phyloP scores from a whole-genome alignment of 2,329 filamentous ascomycete genomes.

The Dichotomopilus funicola region DNA sequence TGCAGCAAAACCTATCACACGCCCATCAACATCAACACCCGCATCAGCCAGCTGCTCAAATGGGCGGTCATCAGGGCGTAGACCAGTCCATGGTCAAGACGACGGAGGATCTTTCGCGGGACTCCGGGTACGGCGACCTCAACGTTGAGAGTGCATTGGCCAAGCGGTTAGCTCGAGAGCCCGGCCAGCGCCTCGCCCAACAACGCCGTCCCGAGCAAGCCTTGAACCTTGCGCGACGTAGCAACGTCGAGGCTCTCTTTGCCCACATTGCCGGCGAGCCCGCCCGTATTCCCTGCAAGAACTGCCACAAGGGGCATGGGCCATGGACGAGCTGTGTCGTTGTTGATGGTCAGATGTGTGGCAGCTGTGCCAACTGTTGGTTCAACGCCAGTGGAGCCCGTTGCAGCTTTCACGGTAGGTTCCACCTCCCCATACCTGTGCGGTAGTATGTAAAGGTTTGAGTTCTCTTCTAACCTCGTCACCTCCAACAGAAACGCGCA shows the following conservation, averaged over 20 bases:
- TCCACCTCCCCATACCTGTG: background rate
- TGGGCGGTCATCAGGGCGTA: slow-evolving; percentile 15
- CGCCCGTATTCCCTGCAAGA: slow-evolving; percentile 47
- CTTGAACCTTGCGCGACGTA: slow-evolving; percentile 50
- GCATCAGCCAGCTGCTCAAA: slow-evolving; percentile 24
- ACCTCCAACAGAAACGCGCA: slow-evolving; percentile 37
- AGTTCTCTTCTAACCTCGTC: background rate
- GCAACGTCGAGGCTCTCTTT: slow-evolving; percentile 54
- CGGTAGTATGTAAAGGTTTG: background rate
- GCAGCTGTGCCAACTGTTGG: slow-evolving; percentile 58
- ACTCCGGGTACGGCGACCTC: slow-evolving; percentile 42
- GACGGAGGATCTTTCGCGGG: slow-evolving; percentile 42
- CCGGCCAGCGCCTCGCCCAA: slow-evolving; percentile 42
- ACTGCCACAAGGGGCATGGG: slow-evolving; percentile 54
- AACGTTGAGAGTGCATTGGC: slow-evolving; percentile 48
- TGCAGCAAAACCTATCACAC: slow-evolving; percentile 20
- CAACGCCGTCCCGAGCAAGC: slow-evolving; percentile 49
- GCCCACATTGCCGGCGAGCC: slow-evolving; percentile 49
- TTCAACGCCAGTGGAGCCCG: slow-evolving; percentile 55
- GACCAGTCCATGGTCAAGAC: slow-evolving; percentile 29
- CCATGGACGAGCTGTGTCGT: slow-evolving; percentile 54
- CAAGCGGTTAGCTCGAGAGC: slow-evolving; percentile 46
- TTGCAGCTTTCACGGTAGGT: slow-evolving; percentile 54
- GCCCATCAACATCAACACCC: slow-evolving; percentile 27
- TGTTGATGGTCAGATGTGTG: slow-evolving; percentile 54